Percentiles rank a stretch among this genome's conserved stretches.
These are phyloP conservation scores for Byssochlamys sp. DNA, from an alignment of 2,329 filamentous ascomycete genomes.

Conservation along the genomic window DNA sequence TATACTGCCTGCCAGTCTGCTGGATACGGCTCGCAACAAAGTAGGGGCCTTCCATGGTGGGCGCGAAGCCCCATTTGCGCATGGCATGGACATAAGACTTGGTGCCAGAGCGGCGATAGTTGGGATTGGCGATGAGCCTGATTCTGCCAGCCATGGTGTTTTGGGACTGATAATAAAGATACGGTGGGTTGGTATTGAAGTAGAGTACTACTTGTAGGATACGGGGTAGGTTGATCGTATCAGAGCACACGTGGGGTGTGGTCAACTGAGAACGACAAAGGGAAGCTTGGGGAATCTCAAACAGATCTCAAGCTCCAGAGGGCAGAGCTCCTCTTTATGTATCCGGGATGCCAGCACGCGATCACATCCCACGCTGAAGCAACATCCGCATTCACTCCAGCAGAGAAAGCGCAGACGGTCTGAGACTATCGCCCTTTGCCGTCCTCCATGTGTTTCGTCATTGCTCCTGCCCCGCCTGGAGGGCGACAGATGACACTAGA, in stretches of 20 bases:
- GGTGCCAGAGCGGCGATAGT: constrained; percentile 49
- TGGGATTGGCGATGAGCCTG: constrained; percentile 47
- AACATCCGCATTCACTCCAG: background rate
- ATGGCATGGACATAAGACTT: constrained; percentile 56
- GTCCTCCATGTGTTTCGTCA: background rate
- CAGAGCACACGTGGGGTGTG: background rate
- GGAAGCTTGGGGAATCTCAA: background rate
- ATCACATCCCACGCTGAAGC: background rate
- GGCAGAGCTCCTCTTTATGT: background rate
- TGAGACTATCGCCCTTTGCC: background rate
- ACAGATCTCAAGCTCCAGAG: background rate
- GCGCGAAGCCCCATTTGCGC: constrained; percentile 54
- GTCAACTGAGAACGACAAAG: background rate
- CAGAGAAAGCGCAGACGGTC: background rate
- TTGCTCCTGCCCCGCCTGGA: background rate
- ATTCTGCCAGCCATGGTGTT: constrained; percentile 37
- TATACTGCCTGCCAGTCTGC: constrained; percentile 41
- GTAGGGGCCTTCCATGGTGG: constrained; percentile 56
- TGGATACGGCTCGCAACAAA: constrained; percentile 41
- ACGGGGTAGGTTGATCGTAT: background rate
- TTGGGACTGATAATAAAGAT: background rate
- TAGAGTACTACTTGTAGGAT: background rate
- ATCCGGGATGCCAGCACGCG: background rate
- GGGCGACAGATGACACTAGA: background rate
- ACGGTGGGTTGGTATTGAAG: background rate